phyloP scores from a whole-genome alignment of 495 filamentous ascomycete species.

The Talaromyces nanjingensis region DNA sequence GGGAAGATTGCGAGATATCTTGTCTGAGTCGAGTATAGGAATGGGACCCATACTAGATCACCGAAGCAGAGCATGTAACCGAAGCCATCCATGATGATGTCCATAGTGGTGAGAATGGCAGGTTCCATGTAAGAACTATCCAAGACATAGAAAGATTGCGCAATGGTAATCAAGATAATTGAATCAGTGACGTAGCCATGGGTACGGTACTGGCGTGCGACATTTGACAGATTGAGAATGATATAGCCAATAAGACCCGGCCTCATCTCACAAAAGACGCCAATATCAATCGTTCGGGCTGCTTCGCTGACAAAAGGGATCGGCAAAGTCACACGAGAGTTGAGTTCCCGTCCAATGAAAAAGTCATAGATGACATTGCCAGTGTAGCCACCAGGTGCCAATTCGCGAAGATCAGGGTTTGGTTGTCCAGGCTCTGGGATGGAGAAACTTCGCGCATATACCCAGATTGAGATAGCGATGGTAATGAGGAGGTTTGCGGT shows the following conservation, averaged over 20 bases:
- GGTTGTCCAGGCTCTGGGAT: conserved; percentile 59
- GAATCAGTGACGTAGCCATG: conserved; percentile 81
- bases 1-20: conserved; percentile 87
- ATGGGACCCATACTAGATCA: conserved; percentile 89
- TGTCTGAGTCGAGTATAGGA: conserved; percentile 78
- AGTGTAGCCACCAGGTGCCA: conserved; percentile 73
- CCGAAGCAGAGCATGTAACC: conserved; percentile 97
- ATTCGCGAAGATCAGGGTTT: conserved; percentile 57
- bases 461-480: conserved; percentile 58
- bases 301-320: conserved; percentile 52
- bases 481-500: conserved; percentile 76
- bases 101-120: conserved; percentile 90
- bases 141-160: conserved; percentile 79
- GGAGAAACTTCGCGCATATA: conserved; percentile 74
- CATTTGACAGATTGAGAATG: conserved; percentile 75
- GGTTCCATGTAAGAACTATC: conserved; percentile 88
- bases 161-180: conserved; percentile 70
- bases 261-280: conserved; percentile 81
- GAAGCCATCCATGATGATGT: conserved; percentile 91
- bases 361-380: conserved; percentile 92
- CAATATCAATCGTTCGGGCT: conserved; percentile 71
- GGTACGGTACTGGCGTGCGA: conserved; percentile 79
- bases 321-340: conserved; percentile 77
- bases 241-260: conserved; percentile 90
- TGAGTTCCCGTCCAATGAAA: conserved; percentile 95